Evolutionary conservation across 2,329 filamentous ascomycete species (phyloP).

Genomic region (Alternaria ethzedia): DNA sequence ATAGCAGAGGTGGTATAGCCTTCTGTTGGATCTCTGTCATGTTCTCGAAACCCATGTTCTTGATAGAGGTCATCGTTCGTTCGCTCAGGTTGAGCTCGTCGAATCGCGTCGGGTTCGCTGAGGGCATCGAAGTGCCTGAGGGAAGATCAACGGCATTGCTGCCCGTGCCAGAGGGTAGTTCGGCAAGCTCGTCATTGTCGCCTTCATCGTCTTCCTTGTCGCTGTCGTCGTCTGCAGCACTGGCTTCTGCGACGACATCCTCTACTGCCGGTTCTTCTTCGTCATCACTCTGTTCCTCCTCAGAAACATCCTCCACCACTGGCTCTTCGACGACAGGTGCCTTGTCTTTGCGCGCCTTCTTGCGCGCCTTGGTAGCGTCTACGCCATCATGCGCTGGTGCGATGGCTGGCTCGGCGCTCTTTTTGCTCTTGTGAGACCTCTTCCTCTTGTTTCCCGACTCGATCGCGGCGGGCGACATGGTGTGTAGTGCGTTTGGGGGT

Average conservation of each 20-base stretch:
- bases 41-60: constrained; percentile 89
- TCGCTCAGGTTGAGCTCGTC: constrained; percentile 83
- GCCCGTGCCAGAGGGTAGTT: constrained; percentile 15
- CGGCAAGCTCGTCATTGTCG: constrained; percentile 20
- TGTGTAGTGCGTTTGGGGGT: constrained; percentile 13
- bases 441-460: constrained; percentile 55
- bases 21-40: constrained; percentile 96
- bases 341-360: constrained; percentile 45
- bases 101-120: constrained; percentile 72
- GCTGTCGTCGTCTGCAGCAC: constrained; percentile 34
- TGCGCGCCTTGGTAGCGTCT: constrained; percentile 41
- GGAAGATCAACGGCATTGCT: constrained; percentile 55
- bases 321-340: constrained; percentile 45
- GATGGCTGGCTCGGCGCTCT: constrained; percentile 32
- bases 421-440: constrained; percentile 53
- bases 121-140: constrained; percentile 64
- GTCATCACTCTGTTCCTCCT: constrained; percentile 44
- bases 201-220: constrained; percentile 35
- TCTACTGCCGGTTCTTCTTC: constrained; percentile 44
- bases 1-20: constrained; percentile 85
- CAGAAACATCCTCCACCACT: constrained; percentile 20
- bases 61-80: constrained; percentile 85
- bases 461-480: constrained; percentile 48
- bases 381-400: constrained; percentile 22
- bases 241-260: constrained; percentile 37